Conservation (phyloP, 116 monocot genomes). For the Thalassia testudinum region DNA sequence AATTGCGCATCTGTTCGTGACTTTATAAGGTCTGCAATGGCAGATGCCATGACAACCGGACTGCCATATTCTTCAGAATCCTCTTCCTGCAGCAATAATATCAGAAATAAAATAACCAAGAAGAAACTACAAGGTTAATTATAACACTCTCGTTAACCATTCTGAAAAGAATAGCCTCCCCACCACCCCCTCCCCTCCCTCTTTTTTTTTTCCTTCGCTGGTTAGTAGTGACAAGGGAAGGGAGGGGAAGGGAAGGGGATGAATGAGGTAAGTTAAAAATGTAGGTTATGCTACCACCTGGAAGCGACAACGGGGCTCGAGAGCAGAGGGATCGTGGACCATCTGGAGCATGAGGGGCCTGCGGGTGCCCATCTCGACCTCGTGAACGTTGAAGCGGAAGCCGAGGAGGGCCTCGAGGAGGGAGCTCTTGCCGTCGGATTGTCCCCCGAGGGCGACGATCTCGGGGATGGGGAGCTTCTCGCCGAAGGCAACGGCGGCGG, state of each 20-base stretch:
- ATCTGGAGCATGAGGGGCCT: constrained; percentile 95
- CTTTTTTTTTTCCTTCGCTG: too few species aligned
- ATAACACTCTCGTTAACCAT: too few species aligned
- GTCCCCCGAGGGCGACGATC: constrained; percentile 88
- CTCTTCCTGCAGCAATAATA: constrained; percentile 52
- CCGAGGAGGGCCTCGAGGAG: constrained; percentile 91
- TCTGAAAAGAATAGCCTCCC: too few species aligned
- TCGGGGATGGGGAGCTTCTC: constrained; percentile 94
- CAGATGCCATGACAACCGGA: constrained; percentile 52
- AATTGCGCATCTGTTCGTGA: constrained; percentile 75
- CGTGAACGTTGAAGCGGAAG: constrained; percentile 91
- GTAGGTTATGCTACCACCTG: too few species aligned
- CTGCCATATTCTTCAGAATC: constrained; percentile 90
- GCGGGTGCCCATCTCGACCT: constrained; percentile 98
- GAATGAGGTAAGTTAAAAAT: too few species aligned
- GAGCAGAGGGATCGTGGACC: constrained; percentile 79
- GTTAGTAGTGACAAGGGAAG: too few species aligned
- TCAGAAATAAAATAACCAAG: too few species aligned
- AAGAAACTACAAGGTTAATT: too few species aligned
- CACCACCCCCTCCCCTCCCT: too few species aligned
- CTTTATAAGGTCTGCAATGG: constrained; percentile 79
- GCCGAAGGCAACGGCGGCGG: constrained; percentile 87
- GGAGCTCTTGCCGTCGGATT: constrained; percentile 95
- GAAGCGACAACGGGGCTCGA: constrained; percentile 84
- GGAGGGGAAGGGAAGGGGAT: too few species aligned